Evolutionary conservation across 305 asterid species (phyloP).

Genomic region (Rubia tinctorum): DNA sequence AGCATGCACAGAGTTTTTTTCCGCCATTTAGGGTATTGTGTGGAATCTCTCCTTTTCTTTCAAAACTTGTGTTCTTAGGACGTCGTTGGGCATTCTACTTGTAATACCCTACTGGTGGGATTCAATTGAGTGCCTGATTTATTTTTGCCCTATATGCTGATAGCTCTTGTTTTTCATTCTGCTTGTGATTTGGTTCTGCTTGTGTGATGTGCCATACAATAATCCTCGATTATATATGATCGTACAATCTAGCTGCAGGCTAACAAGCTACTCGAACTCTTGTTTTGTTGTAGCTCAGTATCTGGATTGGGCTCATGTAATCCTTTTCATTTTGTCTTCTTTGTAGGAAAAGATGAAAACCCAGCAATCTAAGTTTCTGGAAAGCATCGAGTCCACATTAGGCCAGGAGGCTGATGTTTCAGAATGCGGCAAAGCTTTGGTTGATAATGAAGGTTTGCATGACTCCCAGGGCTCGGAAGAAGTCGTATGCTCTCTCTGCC

Average conservation of each 20-base stretch:
- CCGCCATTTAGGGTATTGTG: neutral
- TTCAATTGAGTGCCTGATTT: neutral
- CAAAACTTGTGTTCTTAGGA: neutral
- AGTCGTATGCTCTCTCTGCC: slow-evolving; percentile 92
- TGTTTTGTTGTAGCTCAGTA: neutral
- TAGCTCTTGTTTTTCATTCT: neutral
- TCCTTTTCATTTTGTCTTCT: slow-evolving; percentile 20
- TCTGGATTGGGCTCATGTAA: slow-evolving; percentile 18
- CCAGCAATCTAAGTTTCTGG: slow-evolving; percentile 86
- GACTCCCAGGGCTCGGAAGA: slow-evolving; percentile 51
- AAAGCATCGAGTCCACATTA: slow-evolving; percentile 47
- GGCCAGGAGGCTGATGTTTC: slow-evolving; percentile 62
- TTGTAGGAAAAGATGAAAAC: slow-evolving; percentile 86
- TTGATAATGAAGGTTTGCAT: slow-evolving; percentile 37
- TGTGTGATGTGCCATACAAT: too few species aligned
- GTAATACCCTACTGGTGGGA: neutral
- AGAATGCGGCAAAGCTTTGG: slow-evolving; percentile 41
- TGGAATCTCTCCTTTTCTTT: neutral
- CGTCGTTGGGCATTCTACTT: neutral
- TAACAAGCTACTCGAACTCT: neutral
- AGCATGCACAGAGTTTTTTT: neutral
- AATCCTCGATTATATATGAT: neutral
- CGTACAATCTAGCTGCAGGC: neutral
- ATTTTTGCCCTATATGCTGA: neutral
- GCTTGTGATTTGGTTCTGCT: neutral